phyloP scores from a whole-genome alignment of 106 monocot genomes.

The Alisma plantagoaquatica region DNA sequence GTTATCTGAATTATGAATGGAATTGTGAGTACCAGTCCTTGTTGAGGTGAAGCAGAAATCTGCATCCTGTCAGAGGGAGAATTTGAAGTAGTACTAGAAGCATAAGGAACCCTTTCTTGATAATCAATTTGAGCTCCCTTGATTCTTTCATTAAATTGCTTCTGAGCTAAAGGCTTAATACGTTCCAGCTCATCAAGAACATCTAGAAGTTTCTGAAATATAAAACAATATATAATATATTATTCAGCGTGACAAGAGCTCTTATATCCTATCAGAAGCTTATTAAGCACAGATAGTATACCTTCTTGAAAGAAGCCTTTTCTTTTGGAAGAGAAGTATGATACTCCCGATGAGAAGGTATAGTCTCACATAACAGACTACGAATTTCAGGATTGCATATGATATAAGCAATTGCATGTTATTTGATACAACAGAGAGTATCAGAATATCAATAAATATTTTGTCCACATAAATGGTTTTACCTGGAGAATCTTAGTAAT shows the following conservation, averaged over 20 bases:
- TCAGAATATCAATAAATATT: too few relatives aligned
- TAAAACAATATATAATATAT: too few relatives aligned
- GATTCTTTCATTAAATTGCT: constrained; percentile 62
- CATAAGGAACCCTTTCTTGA: constrained; percentile 13
- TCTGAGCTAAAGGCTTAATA: constrained; percentile 61
- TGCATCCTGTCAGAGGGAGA: constrained; percentile 19
- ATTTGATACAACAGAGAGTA: background rate
- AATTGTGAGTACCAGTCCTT: too few relatives aligned
- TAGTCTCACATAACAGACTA: constrained; percentile 88
- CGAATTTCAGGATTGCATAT: constrained; percentile 4
- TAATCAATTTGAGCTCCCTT: constrained; percentile 23
- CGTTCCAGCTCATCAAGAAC: constrained; percentile 80
- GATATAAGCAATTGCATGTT: background rate
- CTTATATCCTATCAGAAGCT: too few relatives aligned
- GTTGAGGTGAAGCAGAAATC: constrained; percentile 12
- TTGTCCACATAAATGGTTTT: too few relatives aligned
- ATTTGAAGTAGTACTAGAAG: constrained; percentile 7
- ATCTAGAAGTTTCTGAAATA: constrained; percentile 64
- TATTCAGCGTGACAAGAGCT: too few relatives aligned
- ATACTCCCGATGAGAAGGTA: constrained; percentile 92
- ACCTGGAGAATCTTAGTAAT: constrained; percentile 92
- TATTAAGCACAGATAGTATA: too few relatives aligned
- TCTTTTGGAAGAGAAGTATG: constrained; percentile 49
- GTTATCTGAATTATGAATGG: too few relatives aligned
- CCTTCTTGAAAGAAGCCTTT: constrained; percentile 58